Evolutionary conservation across 805 yeast genomes (phyloP), one percentile per base, ranked within the genome.

Genomic region (Candida nonsorbophila): DNA sequence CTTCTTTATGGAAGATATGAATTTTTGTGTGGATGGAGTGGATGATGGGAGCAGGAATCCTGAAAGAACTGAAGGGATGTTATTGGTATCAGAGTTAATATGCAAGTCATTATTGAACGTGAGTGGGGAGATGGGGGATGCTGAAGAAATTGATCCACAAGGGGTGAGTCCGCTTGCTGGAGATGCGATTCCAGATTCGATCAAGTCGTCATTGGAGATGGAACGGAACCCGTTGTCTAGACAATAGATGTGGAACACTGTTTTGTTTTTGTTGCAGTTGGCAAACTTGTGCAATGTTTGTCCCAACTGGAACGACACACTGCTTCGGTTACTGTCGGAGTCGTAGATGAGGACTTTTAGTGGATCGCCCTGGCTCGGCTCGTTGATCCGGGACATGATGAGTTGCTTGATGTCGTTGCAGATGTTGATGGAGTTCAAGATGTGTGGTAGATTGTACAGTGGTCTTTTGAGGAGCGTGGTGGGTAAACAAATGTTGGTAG

Each of bases 1-100:
- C 24, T 51, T 59, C 30, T 59, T 60, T 32, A 64, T 53, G 0
- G 62, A 49, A 24, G 55, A 49, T 12, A 63, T 45, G 28, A 63
- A 55, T 38, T 54, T 58, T 26, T 49, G 55, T 25, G 52, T 49
- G 14, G 57, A 47, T 17, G 62, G 58, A 3, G 64, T 53, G 3
- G 62, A 55, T 4, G 65, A 50, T 4, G 73, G 73, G 16, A 67
- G 44, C 7, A 61, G 51, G 41, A 67, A 66, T 1, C 71, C 69
- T 1, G 68, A 53, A 14, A 67, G 33, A 14, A 33, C 25, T 5
- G 38, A 27, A 6, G 41, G 41, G 7, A 13, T 25, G 20, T 7
- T 18, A 10, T 7, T 7, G 18, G 27, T 22, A 9, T 8, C n/a
- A 7, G 9, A 10, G 11, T 21, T 21, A n/a, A 6, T 21, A 7